These are phyloP conservation scores for Royoungia palumana DNA, from an alignment of 768 basidiomycete species.

Conservation along the genomic window DNA sequence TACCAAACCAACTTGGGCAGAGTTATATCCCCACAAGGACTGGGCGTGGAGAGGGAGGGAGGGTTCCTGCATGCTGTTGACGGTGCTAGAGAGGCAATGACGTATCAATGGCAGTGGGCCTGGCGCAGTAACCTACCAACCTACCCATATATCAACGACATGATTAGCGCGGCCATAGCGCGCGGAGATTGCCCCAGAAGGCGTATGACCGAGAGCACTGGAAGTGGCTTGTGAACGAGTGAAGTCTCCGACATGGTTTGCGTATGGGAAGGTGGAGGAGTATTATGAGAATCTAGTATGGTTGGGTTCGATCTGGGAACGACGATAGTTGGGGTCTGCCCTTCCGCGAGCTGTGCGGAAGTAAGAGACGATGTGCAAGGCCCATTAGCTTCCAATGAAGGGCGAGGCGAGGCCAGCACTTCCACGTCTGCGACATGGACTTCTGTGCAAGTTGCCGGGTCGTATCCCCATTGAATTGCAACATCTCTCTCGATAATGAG, in stretches of 20 bases:
- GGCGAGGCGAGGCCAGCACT: neutral
- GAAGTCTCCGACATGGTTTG: slow-evolving; percentile 4
- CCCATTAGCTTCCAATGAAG: neutral
- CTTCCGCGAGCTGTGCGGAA: neutral
- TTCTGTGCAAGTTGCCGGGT: slow-evolving; percentile 32
- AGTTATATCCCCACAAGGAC: slow-evolving; percentile 43
- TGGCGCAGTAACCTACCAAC: slow-evolving; percentile 37
- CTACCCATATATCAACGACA: slow-evolving; percentile 56
- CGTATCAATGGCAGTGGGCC: neutral
- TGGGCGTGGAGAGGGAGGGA: slow-evolving; percentile 55
- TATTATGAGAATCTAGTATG: neutral
- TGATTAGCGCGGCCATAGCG: slow-evolving; percentile 43
- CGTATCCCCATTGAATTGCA: slow-evolving; percentile 46
- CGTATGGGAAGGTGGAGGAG: neutral
- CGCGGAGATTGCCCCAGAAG: slow-evolving; percentile 45
- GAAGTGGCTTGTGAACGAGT: slow-evolving; percentile 27
- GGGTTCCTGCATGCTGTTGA: slow-evolving; percentile 52
- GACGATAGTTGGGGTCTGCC: neutral
- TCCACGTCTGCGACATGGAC: slow-evolving; percentile 8
- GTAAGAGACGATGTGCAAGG: neutral
- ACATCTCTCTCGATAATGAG: slow-evolving; percentile 55
- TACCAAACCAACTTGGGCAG: slow-evolving; percentile 59
- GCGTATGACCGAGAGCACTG: slow-evolving; percentile 41
- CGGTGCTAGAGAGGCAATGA: slow-evolving; percentile 34
- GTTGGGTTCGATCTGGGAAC: neutral